phyloP scores from a whole-genome alignment of 306 rosid species.

The Spatholobus suberectus region DNA sequence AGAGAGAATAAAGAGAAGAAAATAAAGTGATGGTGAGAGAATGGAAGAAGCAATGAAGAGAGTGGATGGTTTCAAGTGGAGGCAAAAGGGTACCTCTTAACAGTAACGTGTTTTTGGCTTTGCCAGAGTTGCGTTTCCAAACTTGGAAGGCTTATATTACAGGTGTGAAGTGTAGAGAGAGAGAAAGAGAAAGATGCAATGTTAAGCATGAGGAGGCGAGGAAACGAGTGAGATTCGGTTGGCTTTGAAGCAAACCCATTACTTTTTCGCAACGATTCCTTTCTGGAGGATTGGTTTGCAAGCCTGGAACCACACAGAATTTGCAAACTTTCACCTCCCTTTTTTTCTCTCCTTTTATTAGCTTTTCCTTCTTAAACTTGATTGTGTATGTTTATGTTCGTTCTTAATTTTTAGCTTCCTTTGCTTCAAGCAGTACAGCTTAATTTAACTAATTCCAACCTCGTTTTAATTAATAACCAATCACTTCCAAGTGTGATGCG shows the following conservation, averaged over 20 bases:
- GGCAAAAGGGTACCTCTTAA: constrained; percentile 31
- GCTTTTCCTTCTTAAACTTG: not conserved
- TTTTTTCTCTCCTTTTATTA: constrained; percentile 18
- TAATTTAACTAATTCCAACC: not conserved
- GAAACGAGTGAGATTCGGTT: constrained; percentile 96
- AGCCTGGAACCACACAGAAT: constrained; percentile 80
- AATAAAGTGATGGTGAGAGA: not conserved
- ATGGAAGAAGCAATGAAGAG: constrained; percentile 31
- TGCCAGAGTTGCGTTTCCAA: constrained; percentile 68
- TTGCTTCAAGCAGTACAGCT: constrained; percentile 21
- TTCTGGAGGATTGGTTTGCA: constrained; percentile 87
- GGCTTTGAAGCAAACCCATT: constrained; percentile 97
- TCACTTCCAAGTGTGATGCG: constrained; percentile 26
- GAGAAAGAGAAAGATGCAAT: constrained; percentile 56
- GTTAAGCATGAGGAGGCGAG: constrained; percentile 77
- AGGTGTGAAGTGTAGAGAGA: constrained; percentile 17
- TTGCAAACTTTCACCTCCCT: constrained; percentile 35
- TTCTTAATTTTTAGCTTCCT: constrained; percentile 12
- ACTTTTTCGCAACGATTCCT: constrained; percentile 88
- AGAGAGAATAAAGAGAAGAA: not conserved
- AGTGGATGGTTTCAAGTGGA: constrained; percentile 40
- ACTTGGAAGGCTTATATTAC: constrained; percentile 61
- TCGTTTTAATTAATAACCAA: not conserved
- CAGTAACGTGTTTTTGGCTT: constrained; percentile 54
- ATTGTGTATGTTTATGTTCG: not conserved